Base-by-base conservation (phyloP, 257 asterid species). In the Scutellaria minor region DNA sequence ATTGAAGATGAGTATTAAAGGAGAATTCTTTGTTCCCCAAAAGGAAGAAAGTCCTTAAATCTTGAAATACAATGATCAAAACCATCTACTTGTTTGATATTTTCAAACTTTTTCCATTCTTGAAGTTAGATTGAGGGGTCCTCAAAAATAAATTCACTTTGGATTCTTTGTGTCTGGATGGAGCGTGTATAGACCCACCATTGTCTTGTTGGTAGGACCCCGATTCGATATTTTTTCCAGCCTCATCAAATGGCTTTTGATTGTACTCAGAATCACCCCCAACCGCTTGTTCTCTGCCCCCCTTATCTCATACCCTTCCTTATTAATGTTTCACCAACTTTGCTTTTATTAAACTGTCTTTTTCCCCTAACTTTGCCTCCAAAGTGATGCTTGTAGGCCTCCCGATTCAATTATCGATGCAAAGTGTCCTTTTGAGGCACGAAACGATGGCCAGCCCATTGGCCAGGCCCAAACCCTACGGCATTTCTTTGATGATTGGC, bases 401-500 rank as follows among this genome's bases (percentile, higher is more conserved):
- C 72, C 82, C 12, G 83, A 79, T 59, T 68, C 83, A 31, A 75
- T 66, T 6, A 64, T 78, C 14, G 86, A 73, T 57, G 42, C 72
- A 0, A 83, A 83, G 79, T 59, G 68, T 12, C 83, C 77, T 47
- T 70, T 78, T 12, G 77, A 83, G 62, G 58, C 77, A 66, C 76
- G 70, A 54, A 70, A 75, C 10, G 85, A 79, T 20, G 82, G 80
- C 11, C 78, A 45, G 7, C 12, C 40, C 8, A 84, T 77, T 20
- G 82, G 79, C 13, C 78, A 45, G 20, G 20, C 41, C 79, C 15
- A 66, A 60, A 81, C 80, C 1, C 91, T 92, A 7, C 81, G 90
- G 0, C 95, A 39, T 76, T 94, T 94, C 83, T 84, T 94, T 22
- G 95, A 91, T 18, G 98, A 91, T 64, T 93, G 97, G 98, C 93